A percentile compares a stretch with the other conserved stretches of the same genome.
Evolutionary conservation across 805 yeast genomes (phyloP).

Genomic region (Ogataea pini): DNA sequence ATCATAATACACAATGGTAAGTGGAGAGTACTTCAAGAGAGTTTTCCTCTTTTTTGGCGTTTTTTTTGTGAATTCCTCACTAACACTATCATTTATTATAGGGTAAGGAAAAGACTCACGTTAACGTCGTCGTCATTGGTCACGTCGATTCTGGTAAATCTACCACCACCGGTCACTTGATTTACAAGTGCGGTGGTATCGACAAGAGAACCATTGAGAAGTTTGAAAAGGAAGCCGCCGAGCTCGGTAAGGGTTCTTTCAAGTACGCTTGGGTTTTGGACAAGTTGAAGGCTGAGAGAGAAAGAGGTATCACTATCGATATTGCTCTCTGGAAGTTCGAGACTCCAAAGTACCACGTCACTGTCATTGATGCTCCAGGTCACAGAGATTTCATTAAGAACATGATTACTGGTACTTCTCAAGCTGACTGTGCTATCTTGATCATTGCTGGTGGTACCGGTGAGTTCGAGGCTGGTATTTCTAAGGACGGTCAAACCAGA

Average conservation of each 20-base stretch:
- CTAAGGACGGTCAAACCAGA: slow-evolving; percentile 93
- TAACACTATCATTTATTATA: slow-evolving; percentile 22
- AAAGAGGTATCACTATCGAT: slow-evolving; percentile 95
- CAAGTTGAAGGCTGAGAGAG: slow-evolving; percentile 70
- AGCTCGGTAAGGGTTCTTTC: slow-evolving; percentile 96
- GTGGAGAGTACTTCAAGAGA: background rate
- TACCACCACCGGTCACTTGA: slow-evolving; percentile 99
- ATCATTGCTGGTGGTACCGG: slow-evolving; percentile 91
- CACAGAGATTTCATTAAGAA: slow-evolving; percentile 96
- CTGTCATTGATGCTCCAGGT: slow-evolving; percentile 95
- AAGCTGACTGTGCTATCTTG: slow-evolving; percentile 89
- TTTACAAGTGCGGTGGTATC: slow-evolving; percentile 99
- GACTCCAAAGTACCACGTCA: slow-evolving; percentile 85
- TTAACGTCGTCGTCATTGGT: slow-evolving; percentile 99
- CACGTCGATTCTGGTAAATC: slow-evolving; percentile 99
- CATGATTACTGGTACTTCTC: slow-evolving; percentile 94
- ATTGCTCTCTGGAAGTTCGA: slow-evolving; percentile 92
- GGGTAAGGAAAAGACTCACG: slow-evolving; percentile 98
- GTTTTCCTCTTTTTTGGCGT: background rate
- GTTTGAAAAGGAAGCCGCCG: slow-evolving; percentile 98
- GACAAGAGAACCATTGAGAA: slow-evolving; percentile 98
- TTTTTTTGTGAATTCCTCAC: background rate
- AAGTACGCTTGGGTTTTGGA: slow-evolving; percentile 98
- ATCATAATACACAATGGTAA: slow-evolving; percentile 26
- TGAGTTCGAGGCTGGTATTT: slow-evolving; percentile 95